Evolutionary conservation across 495 filamentous ascomycete genomes (phyloP).

Genomic region (Podospora anserina): DNA sequence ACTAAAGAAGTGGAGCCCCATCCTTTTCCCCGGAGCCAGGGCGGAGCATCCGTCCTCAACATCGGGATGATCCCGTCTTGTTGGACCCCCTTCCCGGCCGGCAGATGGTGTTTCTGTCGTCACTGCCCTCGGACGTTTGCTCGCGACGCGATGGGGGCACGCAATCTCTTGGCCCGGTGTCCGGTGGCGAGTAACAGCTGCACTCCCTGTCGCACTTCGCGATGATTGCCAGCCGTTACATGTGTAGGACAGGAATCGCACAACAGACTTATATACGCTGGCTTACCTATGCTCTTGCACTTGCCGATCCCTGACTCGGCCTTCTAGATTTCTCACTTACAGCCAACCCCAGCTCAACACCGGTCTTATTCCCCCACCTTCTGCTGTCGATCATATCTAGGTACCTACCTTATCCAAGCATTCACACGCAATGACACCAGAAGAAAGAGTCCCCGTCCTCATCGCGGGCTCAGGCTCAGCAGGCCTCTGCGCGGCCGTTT

Average conservation of each 20-base stretch:
- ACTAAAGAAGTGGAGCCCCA: neutral
- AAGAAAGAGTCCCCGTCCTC: constrained; percentile 51
- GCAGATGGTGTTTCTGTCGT: neutral
- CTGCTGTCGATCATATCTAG: neutral
- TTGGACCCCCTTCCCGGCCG: neutral
- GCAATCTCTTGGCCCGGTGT: too few relatives aligned
- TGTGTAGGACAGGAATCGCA: neutral
- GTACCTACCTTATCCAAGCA: neutral
- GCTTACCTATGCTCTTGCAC: neutral
- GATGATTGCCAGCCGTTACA: too few relatives aligned
- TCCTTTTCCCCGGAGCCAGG: neutral
- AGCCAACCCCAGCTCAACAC: neutral
- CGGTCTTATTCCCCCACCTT: neutral
- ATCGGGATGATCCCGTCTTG: neutral
- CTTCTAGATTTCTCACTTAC: neutral
- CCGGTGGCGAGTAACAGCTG: neutral
- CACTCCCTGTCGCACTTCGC: neutral
- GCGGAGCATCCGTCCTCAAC: neutral
- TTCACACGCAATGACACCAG: constrained; percentile 16
- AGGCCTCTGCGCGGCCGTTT: constrained; percentile 64
- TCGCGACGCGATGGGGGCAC: neutral
- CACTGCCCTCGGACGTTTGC: neutral
- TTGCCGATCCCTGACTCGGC: neutral
- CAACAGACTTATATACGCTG: neutral
- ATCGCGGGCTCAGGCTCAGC: constrained; percentile 68